Percentiles rank a stretch among this genome's conserved stretches.
Evolutionary conservation across 139 green algal species (phyloP).

Genomic region (Micractinium sp.): DNA sequence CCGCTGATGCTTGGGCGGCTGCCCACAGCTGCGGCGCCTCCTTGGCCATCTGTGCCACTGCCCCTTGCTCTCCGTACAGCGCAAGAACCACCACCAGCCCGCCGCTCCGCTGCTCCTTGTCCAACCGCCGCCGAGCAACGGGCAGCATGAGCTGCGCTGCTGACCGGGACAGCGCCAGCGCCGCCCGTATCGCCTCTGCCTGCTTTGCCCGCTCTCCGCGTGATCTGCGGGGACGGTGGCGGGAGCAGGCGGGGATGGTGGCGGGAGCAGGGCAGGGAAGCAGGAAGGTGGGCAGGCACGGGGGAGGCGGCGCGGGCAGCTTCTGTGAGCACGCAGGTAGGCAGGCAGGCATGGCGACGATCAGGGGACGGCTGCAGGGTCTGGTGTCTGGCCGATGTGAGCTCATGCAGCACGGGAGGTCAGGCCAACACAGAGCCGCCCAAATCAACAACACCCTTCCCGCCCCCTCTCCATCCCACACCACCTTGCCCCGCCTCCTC

Average conservation of each 20-base stretch:
- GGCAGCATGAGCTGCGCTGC: slow-evolving; percentile 48
- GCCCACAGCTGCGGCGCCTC: neutral
- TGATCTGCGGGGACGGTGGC: neutral
- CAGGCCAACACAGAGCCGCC: too few relatives aligned
- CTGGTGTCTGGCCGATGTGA: too few relatives aligned
- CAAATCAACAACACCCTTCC: neutral
- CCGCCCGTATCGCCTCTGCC: slow-evolving; percentile 16
- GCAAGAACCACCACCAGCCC: slow-evolving; percentile 59
- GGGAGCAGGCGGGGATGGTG: neutral
- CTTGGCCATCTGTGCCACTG: slow-evolving; percentile 22
- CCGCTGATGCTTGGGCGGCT: neutral
- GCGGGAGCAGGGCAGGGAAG: neutral
- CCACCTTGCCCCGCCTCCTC: neutral
- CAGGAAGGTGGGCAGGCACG: neutral
- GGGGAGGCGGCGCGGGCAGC: neutral
- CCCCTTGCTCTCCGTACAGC: slow-evolving; percentile 52
- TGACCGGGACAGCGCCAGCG: slow-evolving; percentile 10
- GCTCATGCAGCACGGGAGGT: too few relatives aligned
- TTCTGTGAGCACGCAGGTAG: too few relatives aligned
- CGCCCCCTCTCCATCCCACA: neutral
- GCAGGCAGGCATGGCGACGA: too few relatives aligned
- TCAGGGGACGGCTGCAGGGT: too few relatives aligned
- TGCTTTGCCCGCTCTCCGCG: slow-evolving; percentile 1
- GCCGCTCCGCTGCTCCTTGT: slow-evolving; percentile 34
- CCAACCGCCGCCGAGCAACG: slow-evolving; percentile 49